Base-by-base conservation (phyloP, 2,329 filamentous ascomycete genomes). In the Cladorrhinum sp. region DNA sequence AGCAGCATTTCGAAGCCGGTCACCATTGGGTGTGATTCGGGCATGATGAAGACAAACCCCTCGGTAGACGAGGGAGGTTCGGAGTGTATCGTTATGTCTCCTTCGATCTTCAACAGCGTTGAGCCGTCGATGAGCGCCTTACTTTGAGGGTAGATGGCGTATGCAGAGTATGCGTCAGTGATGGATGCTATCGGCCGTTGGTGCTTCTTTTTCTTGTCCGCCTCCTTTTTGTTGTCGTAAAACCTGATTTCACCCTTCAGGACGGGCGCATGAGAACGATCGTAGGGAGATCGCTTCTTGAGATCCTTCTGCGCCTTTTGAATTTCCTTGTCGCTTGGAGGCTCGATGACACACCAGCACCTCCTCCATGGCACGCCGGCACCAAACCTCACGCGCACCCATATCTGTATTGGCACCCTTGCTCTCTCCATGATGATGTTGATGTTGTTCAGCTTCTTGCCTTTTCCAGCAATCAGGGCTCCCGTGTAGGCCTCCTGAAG, bases 21-120 rank as follows among this genome's bases (percentile, higher is more conserved):
- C 12, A 99, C 90, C 18, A 92, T 93, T n/a, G 94, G 89, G 70
- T 91, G 92, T 1, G 89, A 85, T 74, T 99, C 95, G 3, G 95
- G 95, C 93, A 99, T 97, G 67, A 98, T 88, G 71, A 99, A 99
- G 3, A 99, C 91, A 69, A 97, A 97, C 0, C 95, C 95, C 73
- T 99, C 95, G 0, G 89, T 90, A 2, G 86, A 86, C 0, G 89
- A 88, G 23, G 91, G 86, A 8, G 90, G 87, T 12, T 87, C 84
- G 0, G 89, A 88, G 75, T 97, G 92, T 42, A 97, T 91, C 0
- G 90, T 92, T 63, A 99, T 92, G 64, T 86, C 86, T 9, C 93
- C 95, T 76, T 99, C 95, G 26, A 99, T 84, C 75, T 99, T 99
- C 65, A 98, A 84, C 62, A 99, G 78, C 0, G 94, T 97, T 1